phyloP scores from a whole-genome alignment of 2,329 filamentous ascomycete species.

The Microcyclosporella mali region DNA sequence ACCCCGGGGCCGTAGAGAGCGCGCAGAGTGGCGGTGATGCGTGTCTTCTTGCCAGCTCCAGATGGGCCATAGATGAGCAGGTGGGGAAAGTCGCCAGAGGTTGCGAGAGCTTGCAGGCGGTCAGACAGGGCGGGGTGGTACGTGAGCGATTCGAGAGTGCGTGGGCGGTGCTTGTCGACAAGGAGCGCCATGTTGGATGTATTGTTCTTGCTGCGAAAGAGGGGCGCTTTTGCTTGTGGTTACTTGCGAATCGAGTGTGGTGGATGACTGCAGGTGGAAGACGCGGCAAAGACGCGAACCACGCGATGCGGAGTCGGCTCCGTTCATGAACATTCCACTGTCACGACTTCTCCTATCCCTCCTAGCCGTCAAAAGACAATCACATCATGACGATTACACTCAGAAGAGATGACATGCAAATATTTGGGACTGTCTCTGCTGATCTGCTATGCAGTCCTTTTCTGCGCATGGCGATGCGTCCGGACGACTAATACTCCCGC shows the following conservation, averaged over 20 bases:
- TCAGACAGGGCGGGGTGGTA: conserved; percentile 88
- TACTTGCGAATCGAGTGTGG: no score
- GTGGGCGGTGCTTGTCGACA: conserved; percentile 62
- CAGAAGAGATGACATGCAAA: no score
- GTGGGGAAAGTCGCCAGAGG: conserved; percentile 96
- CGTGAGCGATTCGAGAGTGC: conserved; percentile 68
- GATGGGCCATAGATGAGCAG: conserved; percentile 95
- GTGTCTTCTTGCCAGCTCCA: conserved; percentile 94
- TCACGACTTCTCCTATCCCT: neutral
- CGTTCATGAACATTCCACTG: neutral
- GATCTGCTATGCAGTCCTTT: no score
- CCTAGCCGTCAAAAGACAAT: no score
- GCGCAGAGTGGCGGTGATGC: conserved; percentile 90
- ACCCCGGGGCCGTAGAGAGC: conserved; percentile 92
- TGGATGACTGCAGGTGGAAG: neutral
- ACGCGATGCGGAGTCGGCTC: neutral
- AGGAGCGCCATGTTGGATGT: conserved; percentile 52
- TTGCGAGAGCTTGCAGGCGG: conserved; percentile 77
- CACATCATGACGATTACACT: no score
- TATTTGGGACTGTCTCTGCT: neutral
- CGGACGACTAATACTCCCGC: neutral
- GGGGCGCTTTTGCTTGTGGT: no score
- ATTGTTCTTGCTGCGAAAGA: neutral
- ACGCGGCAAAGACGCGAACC: neutral
- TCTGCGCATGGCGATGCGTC: no score